A percentile compares a stretch with the other conserved stretches of the same genome.
These are phyloP conservation scores for Aureobasidium sp. DNA, from an alignment of 2,329 filamentous ascomycete species.

Conservation along the genomic window DNA sequence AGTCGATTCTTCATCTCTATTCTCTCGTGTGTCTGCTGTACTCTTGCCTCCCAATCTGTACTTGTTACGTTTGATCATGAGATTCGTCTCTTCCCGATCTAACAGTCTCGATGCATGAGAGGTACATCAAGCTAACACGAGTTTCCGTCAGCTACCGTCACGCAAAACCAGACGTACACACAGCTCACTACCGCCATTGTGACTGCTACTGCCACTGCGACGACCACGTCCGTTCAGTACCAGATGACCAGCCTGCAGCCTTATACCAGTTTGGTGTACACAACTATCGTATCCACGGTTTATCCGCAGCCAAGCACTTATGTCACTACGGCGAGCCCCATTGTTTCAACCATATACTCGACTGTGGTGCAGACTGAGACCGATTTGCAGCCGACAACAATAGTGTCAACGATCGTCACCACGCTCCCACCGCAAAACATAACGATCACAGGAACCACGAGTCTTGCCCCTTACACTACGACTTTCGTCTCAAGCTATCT, in stretches of 20 bases:
- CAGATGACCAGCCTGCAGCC: slow-evolving; percentile 8
- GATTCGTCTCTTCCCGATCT: too few species aligned
- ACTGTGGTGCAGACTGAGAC: not conserved
- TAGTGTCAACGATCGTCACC: not conserved
- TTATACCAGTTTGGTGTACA: not conserved
- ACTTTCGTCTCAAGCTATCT: slow-evolving; percentile 10
- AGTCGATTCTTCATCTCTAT: not conserved
- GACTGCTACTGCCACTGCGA: not conserved
- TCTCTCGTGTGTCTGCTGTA: too few species aligned
- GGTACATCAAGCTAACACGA: not conserved
- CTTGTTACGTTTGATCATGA: not conserved
- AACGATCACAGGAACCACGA: not conserved
- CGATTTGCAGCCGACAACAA: not conserved
- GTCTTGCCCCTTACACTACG: slow-evolving; percentile 7
- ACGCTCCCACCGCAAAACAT: not conserved
- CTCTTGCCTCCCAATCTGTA: too few species aligned
- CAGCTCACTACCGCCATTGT: slow-evolving; percentile 2
- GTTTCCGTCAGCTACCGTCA: not conserved
- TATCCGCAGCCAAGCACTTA: slow-evolving; percentile 12
- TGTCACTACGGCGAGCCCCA: not conserved
- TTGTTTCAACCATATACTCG: not conserved
- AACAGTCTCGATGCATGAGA: not conserved
- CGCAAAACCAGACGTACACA: not conserved
- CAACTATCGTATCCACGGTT: not conserved
- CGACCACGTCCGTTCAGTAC: not conserved